phyloP scores from a whole-genome alignment of 345 rosid genomes.

The Bruguiera parviflora region DNA sequence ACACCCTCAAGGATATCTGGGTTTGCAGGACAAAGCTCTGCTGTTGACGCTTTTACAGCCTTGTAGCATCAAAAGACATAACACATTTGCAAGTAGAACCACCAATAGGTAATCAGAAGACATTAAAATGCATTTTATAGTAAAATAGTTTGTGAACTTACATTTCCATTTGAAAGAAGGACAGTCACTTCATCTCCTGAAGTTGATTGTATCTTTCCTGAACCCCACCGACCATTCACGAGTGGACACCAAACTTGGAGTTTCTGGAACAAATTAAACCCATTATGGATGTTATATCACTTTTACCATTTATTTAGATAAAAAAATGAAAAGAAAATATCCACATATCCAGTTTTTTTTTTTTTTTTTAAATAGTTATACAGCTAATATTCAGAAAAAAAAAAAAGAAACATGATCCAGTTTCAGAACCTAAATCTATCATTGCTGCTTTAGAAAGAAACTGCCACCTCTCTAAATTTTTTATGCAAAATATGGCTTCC shows the following conservation, averaged over 20 bases:
- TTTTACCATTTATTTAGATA: not conserved
- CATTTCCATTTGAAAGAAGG: constrained; percentile 59
- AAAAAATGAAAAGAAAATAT: too few relatives aligned
- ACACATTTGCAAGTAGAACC: constrained; percentile 25
- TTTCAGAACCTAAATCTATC: not conserved
- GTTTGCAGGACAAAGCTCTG: constrained; percentile 87
- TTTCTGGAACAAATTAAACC: constrained; percentile 44
- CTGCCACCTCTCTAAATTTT: not conserved
- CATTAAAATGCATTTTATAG: constrained; percentile 6
- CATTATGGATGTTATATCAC: not conserved
- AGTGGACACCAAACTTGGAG: constrained; percentile 78
- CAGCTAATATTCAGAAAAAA: not conserved
- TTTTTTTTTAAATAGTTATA: not conserved
- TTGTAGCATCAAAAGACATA: constrained; percentile 20
- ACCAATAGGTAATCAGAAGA: constrained; percentile 16
- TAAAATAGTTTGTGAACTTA: constrained; percentile 19
- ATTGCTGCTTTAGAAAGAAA: not conserved
- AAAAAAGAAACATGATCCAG: not conserved
- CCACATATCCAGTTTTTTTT: too few relatives aligned
- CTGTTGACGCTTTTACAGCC: constrained; percentile 70
- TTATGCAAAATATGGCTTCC: not conserved
- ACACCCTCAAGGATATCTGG: constrained; percentile 84
- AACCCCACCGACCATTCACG: constrained; percentile 60
- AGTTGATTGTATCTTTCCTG: constrained; percentile 73
- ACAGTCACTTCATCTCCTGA: constrained; percentile 61